Base-by-base conservation (phyloP, 2,329 filamentous ascomycete genomes). In the Pestalotiopsis sp. region DNA sequence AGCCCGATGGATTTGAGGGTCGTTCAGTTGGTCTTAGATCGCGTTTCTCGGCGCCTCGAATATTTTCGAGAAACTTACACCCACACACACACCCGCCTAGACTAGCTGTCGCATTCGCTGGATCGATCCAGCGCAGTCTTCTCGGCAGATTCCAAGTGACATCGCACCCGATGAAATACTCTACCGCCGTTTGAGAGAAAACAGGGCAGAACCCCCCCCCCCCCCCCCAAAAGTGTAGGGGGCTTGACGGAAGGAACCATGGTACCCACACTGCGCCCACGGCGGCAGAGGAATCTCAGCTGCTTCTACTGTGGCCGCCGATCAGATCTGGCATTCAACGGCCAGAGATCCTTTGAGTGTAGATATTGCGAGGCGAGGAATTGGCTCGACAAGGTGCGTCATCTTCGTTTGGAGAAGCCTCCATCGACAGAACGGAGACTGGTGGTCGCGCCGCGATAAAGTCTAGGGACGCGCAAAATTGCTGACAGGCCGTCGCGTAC, bases 221-320 rank as follows among this genome's bases (percentile, higher is more conserved):
- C 25, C 2, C 3, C 25, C 25, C 45, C 27, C 12, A 17, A 36
- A 36, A 25, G 63, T 27, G 17, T 56, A 25, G 49, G 45, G 52
- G 63, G 27, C 9, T 57, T 66, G 63, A 49, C 25, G 61, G 20
- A 23, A 45, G 41, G 25, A 49, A 66, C n/a, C 7, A 66, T 66
- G 63, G 45, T 36, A 75, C 67, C 73, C 70, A 69, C 74, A 71
- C 73, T 77, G 66, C 74, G 75, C 72, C 71, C 76, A 70, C 76
- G 74, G 70, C 73, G 56, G 68, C 68, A 71, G n/a, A 49, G 41
- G 70, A 72, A 72, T 61, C 79, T 95, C 73, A 84, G 83, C 71
- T 97, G 94, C 85, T 95, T 97, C 84, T 97, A 95, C 80, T 97
- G 95, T 80, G 92, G 92, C 74, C 85, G 86, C 78, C 89, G 87